Conservation (phyloP, 2,329 filamentous ascomycete genomes). For the Orbilia javanica region DNA sequence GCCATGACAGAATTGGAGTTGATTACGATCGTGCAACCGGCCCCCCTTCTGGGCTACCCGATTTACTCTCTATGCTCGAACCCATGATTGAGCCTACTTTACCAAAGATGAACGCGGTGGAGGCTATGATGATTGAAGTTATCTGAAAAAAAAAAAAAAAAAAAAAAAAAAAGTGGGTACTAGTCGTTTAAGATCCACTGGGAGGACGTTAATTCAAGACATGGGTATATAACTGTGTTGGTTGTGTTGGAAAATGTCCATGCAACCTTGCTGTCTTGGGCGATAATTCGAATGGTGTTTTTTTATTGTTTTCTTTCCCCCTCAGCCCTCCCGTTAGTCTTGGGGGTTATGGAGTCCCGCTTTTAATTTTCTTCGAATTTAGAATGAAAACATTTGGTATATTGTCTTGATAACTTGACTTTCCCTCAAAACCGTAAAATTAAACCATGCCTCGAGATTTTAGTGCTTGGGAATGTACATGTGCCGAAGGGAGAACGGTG, state of each 20-base stretch:
- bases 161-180: too few species aligned
- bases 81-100: conserved; percentile 40
- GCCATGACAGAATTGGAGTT: conserved; percentile 24
- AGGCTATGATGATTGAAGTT: conserved; percentile 51
- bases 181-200: too few species aligned
- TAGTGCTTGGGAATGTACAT: neutral
- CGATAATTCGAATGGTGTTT: neutral
- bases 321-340: too few species aligned
- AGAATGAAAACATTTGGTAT: neutral
- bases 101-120: conserved; percentile 28
- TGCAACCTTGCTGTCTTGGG: neutral
- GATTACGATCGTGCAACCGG: neutral
- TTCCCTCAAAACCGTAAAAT: neutral
- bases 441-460: neutral
- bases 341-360: too few species aligned
- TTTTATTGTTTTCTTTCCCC: neutral
- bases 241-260: neutral
- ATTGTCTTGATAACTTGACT: neutral
- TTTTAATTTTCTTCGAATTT: too few species aligned
- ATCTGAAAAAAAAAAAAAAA: neutral
- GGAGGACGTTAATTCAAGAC: too few species aligned
- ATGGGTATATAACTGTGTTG: too few species aligned
- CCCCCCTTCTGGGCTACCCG: conserved; percentile 15
- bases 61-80: conserved; percentile 42
- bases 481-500: neutral